Evolutionary conservation across 2,329 filamentous ascomycete species (phyloP).

Genomic region (Ilyonectria robusta): DNA sequence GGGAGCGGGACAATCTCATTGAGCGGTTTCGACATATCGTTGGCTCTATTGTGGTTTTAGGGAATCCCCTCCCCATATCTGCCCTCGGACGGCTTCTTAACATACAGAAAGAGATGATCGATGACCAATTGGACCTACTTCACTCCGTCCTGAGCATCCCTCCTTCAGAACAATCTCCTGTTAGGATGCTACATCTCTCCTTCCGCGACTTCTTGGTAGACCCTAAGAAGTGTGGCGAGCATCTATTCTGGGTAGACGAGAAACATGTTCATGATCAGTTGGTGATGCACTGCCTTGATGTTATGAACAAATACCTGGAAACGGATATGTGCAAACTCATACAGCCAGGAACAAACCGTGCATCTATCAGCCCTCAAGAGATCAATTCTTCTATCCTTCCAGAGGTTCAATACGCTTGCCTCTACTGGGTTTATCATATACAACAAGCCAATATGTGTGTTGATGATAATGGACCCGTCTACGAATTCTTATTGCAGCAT

Average conservation of each 20-base stretch:
- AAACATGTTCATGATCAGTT: neutral
- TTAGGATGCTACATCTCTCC: neutral
- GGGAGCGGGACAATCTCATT: too few relatives aligned
- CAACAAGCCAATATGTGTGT: neutral
- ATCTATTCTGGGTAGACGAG: conserved; percentile 36
- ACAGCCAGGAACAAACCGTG: neutral
- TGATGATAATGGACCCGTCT: neutral
- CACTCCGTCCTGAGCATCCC: conserved; percentile 1
- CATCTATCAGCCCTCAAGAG: neutral
- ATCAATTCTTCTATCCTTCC: neutral
- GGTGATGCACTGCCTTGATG: neutral
- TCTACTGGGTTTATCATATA: neutral
- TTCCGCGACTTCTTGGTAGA: too few relatives aligned
- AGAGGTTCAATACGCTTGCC: neutral
- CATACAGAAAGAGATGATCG: conserved; percentile 31
- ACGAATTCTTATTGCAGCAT: neutral
- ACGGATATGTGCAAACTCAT: neutral
- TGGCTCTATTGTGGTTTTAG: too few relatives aligned
- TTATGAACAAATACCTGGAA: neutral
- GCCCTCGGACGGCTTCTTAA: conserved; percentile 41
- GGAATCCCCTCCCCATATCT: too few relatives aligned
- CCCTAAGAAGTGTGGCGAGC: too few relatives aligned
- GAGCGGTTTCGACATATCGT: too few relatives aligned
- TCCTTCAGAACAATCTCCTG: neutral
- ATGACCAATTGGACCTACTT: conserved; percentile 33